Base-by-base conservation (phyloP, 202 grass and related monocot genomes). In the Tripidium arundinaceum region DNA sequence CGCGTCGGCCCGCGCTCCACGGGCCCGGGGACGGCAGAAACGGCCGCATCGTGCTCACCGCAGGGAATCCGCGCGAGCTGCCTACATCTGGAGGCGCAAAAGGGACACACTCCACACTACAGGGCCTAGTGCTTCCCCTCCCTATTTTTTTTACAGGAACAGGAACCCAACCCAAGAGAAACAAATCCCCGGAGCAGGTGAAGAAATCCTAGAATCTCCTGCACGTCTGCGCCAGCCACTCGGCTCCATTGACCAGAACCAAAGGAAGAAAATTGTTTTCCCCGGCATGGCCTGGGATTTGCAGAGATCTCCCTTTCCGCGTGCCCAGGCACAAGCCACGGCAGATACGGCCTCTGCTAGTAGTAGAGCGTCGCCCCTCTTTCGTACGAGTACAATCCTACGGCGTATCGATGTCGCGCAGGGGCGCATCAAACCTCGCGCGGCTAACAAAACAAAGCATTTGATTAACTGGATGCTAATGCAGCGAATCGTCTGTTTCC, bases 261-360 rank as follows among this genome's bases (percentile, higher is more conserved):
- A 27, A 33, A 28, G 4, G 0, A 15, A 6, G 11, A 19, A 60
- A 78, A 21, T 28, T 45, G 11, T 82, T 81, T 33, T 11, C 40
- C 60, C 79, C 60, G 68, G 87, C 66, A 83, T 83, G 87, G 83
- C 52, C 79, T 68, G 19, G 79, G 79, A 89, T 86, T 74, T 57
- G 72, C 77, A 59, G 16, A 45, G 77, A 88, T 84, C 81, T 12
- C n/a, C 63, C 60, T 76, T 70, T 64, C 10, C 25, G 43, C 68
- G n/a, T 6, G 6, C 16, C 7, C 11, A 15, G 4, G 43, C 11
- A 2, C 8, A 65, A 28, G 13, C 7, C 72, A 68, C 11, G 18
- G 36, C 47, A 59, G 77, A 72, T 47, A 63, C 40, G 18, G 68
- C 2, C 38, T 10, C 3, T 3, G 31, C 31, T 33, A 4, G 31